Conservation (phyloP, 352 stramenopile genomes). For the Thraustotheca clavata region DNA sequence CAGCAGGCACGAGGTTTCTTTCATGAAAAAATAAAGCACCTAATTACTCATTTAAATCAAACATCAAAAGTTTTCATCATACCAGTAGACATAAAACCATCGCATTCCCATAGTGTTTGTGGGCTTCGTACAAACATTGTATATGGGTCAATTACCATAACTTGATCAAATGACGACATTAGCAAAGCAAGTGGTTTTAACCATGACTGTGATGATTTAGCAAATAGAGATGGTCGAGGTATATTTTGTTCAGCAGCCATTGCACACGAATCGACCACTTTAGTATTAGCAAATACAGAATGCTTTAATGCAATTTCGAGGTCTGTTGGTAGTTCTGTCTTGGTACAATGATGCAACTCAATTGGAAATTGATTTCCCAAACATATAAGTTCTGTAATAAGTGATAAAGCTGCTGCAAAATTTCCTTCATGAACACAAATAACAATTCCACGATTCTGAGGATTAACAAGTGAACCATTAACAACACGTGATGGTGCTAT, state of each 20-base stretch:
- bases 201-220: neutral
- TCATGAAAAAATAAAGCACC: neutral
- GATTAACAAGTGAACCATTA: neutral
- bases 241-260: neutral
- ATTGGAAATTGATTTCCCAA: neutral
- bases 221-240: neutral
- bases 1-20: neutral
- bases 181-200: neutral
- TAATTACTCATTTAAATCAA: neutral
- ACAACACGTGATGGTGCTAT: too few relatives aligned
- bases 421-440: neutral
- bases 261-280: neutral
- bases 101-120: neutral
- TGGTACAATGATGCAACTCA: neutral
- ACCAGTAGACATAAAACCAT: neutral
- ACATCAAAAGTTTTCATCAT: neutral
- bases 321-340: neutral
- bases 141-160: neutral
- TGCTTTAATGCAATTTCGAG: neutral
- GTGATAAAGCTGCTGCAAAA: neutral
- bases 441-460: neutral
- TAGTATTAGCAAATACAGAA: neutral
- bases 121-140: neutral
- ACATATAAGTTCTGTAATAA: neutral
- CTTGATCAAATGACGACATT: neutral